Percentiles rank a stretch among this genome's conserved stretches.
phyloP scores from a whole-genome alignment of 768 basidiomycete genomes.

The Fomitopsis pulvina region DNA sequence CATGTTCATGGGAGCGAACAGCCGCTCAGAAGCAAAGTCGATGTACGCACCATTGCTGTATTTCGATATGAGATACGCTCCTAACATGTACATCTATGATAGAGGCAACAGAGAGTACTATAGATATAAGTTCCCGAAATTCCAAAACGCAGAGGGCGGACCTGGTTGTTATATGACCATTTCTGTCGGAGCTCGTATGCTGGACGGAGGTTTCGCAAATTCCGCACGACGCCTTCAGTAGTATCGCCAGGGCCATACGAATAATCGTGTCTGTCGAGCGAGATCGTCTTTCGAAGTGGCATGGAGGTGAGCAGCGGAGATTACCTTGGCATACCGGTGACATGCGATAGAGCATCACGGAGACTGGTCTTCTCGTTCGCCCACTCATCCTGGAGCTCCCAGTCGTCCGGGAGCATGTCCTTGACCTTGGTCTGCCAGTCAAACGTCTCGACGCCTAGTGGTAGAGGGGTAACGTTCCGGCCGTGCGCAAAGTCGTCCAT shows the following conservation, averaged over 20 bases:
- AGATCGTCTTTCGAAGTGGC: background rate
- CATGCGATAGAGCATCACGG: slow-evolving; percentile 32
- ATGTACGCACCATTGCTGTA: slow-evolving; percentile 28
- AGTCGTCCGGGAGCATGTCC: slow-evolving; percentile 34
- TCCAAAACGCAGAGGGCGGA: background rate
- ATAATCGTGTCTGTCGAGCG: slow-evolving; percentile 30
- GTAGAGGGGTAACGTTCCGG: slow-evolving; percentile 20
- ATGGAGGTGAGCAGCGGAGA: background rate
- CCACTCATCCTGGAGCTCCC: slow-evolving; percentile 37
- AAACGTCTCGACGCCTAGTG: slow-evolving; percentile 12
- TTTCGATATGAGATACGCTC: slow-evolving; percentile 26
- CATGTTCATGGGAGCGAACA: slow-evolving; percentile 38
- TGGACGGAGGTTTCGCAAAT: slow-evolving; percentile 25
- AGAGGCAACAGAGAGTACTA: background rate
- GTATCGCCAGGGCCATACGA: slow-evolving; percentile 25
- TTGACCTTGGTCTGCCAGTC: slow-evolving; percentile 24
- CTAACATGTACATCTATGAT: slow-evolving; percentile 33
- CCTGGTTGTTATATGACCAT: slow-evolving; percentile 33
- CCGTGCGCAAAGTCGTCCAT: slow-evolving; percentile 27
- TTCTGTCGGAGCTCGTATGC: slow-evolving; percentile 30
- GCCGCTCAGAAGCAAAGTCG: slow-evolving; percentile 34
- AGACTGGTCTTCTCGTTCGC: slow-evolving; percentile 30
- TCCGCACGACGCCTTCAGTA: slow-evolving; percentile 15
- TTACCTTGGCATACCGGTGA: slow-evolving; percentile 33
- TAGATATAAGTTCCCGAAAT: background rate